Base-by-base conservation (phyloP, 331 rosid species). In the Stylosanthes scabra region DNA sequence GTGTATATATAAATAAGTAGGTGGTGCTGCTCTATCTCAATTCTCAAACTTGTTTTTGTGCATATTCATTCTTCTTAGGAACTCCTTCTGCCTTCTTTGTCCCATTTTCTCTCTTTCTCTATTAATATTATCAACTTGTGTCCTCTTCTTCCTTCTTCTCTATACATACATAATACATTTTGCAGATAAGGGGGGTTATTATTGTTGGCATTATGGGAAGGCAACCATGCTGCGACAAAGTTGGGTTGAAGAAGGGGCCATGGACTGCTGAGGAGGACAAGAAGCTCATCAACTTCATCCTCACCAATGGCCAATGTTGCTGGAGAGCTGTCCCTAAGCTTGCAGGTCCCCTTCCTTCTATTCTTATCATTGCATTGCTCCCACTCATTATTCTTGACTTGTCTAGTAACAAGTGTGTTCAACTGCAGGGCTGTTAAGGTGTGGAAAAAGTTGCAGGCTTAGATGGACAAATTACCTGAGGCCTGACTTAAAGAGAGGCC, bases 311-410 rank as follows among this genome's bases (percentile, higher is more conserved):
- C 80, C 97, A 92, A 84, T 88, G 91, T 76, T 92, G 96, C 62
- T 92, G 97, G 97, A 88, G 97, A 79, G 92, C 97, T 77, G 92
- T 92, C 39, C 97, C 97, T 66, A 92, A 92, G 49, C 84, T 92
- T 31, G 93, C 97, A 78, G 96, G 93, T 81, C 71, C 57, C 31
- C 11, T 68, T 29, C 71, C 71, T 58, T 69, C 28, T 74, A 20
- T 20, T 20, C 25, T 20, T 20, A 20, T 20, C 25, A 20, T 20
- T 20, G 25, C 25, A 20, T 20, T 20, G 25, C 25, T 20, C 1
- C 25, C 25, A 20, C 25, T 20, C 25, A 20, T 20, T 20, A 1
- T n/a, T n/a, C n/a, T 20, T 0, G 25, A 20, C 25, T 20, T 20
- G 25, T 20, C 25, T 20, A 20, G 25, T 20, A 20, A 20, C 25